Conservation (phyloP, 106 monocot genomes). For the Apostasia ramifera region DNA sequence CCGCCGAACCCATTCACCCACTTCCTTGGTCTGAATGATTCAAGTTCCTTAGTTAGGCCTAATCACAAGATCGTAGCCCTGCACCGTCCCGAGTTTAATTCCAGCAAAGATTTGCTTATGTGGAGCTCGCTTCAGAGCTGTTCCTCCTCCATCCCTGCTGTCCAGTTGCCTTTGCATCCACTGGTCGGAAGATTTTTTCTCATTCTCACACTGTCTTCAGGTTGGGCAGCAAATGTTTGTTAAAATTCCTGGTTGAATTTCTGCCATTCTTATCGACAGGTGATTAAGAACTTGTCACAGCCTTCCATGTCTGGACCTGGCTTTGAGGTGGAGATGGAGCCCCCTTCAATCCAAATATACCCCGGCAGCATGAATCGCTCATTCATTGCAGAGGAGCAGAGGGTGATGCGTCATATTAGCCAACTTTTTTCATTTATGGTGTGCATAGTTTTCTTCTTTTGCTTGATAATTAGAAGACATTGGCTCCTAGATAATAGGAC, state of each 20-base stretch:
- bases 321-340: not conserved
- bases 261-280: not conserved
- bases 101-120: not conserved
- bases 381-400: not conserved
- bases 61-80: not conserved
- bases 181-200: not conserved
- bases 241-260: not conserved
- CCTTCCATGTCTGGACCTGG: not conserved
- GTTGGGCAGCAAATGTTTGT: not conserved
- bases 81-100: not conserved
- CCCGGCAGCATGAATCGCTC: not conserved
- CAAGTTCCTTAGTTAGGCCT: not conserved
- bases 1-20: not conserved
- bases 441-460: too few relatives aligned
- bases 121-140: not conserved
- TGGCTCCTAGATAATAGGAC: too few relatives aligned
- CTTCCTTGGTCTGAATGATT: not conserved
- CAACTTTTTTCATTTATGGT: too few relatives aligned
- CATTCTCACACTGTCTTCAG: not conserved
- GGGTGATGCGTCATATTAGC: not conserved
- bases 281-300: not conserved
- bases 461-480: too few relatives aligned
- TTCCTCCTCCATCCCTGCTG: not conserved
- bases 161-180: not conserved
- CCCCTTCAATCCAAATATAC: slow-evolving; percentile 4